Evolutionary conservation across 345 rosid genomes (phyloP).

Genomic region (Acer campestre): DNA sequence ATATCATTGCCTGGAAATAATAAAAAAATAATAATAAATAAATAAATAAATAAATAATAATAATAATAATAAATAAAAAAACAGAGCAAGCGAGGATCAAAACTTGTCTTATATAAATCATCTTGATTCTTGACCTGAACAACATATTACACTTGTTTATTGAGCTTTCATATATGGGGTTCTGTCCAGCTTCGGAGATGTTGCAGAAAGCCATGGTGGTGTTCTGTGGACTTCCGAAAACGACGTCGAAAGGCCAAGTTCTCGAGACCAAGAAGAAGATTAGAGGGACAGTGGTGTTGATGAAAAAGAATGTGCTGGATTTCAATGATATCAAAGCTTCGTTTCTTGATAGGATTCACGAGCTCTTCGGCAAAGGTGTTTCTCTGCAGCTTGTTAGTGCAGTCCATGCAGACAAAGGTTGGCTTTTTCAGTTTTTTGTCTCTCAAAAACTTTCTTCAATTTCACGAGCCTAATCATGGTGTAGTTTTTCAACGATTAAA

Average conservation of each 20-base stretch:
- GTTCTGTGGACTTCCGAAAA: conserved; percentile 38
- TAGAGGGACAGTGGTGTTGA: conserved; percentile 55
- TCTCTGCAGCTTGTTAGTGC: conserved; percentile 68
- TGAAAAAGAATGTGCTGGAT: conserved; percentile 80
- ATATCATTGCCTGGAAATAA: too few relatives aligned
- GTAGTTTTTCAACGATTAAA: not conserved
- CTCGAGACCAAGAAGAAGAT: conserved; percentile 40
- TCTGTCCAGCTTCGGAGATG: conserved; percentile 24
- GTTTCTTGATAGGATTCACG: conserved; percentile 62
- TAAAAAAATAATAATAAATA: too few relatives aligned
- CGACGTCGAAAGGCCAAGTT: conserved; percentile 17
- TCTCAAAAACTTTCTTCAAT: conserved; percentile 19
- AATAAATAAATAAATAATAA: too few relatives aligned
- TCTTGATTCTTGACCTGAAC: too few relatives aligned
- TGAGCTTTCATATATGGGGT: not conserved
- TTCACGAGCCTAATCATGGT: not conserved
- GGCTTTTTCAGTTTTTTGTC: conserved; percentile 3
- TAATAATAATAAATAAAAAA: too few relatives aligned
- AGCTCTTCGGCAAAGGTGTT: conserved; percentile 65
- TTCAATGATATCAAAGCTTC: conserved; percentile 67
- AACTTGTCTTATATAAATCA: too few relatives aligned
- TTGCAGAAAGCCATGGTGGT: conserved; percentile 37
- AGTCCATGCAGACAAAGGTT: conserved; percentile 60
- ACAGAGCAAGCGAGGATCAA: too few relatives aligned
- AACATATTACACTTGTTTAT: too few relatives aligned